Evolutionary conservation across 2,329 filamentous ascomycete genomes (phyloP).

Genomic region (Pyricularia grisea): DNA sequence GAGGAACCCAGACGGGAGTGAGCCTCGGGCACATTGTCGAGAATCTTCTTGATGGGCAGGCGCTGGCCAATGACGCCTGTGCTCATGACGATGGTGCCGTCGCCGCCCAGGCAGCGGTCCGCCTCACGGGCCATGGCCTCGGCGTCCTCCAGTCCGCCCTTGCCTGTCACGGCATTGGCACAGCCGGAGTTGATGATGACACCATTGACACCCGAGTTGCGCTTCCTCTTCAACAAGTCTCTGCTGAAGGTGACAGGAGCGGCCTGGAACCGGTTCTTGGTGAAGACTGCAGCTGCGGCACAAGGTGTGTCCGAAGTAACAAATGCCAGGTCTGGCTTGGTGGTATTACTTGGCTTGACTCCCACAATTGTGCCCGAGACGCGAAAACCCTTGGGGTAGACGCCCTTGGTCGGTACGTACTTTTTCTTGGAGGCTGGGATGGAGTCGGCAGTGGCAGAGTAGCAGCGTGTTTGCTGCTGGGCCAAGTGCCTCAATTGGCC

Average conservation of each 20-base stretch:
- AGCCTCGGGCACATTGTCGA: conserved; percentile 70
- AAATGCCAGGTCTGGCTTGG: conserved; percentile 82
- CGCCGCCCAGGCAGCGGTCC: conserved; percentile 48
- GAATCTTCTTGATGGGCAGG: conserved; percentile 84
- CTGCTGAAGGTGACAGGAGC: conserved; percentile 84
- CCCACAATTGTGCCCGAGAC: conserved; percentile 84
- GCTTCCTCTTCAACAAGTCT: conserved; percentile 56
- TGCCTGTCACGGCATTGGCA: conserved; percentile 93
- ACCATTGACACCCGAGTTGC: conserved; percentile 62
- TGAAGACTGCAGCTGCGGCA: conserved; percentile 86
- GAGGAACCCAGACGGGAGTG: conserved; percentile 60
- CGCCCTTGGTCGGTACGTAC: conserved; percentile 77
- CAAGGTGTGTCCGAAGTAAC: conserved; percentile 81
- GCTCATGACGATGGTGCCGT: conserved; percentile 87
- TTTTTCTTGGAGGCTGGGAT: conserved; percentile 78
- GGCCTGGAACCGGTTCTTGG: conserved; percentile 96
- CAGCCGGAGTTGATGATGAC: conserved; percentile 94
- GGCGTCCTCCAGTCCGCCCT: conserved; percentile 82
- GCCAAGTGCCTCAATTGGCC: conserved; percentile 2
- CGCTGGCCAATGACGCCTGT: conserved; percentile 96
- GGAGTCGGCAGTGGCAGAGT: conserved; percentile 48
- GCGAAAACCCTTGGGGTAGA: conserved; percentile 82
- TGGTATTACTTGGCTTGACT: conserved; percentile 87
- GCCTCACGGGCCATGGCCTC: conserved; percentile 71
- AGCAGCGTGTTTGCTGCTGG: conserved; percentile 29